Percentiles rank a stretch among this genome's conserved stretches.
Evolutionary conservation across 805 yeast species (phyloP).

Genomic region (Suhomyces pyralidae): DNA sequence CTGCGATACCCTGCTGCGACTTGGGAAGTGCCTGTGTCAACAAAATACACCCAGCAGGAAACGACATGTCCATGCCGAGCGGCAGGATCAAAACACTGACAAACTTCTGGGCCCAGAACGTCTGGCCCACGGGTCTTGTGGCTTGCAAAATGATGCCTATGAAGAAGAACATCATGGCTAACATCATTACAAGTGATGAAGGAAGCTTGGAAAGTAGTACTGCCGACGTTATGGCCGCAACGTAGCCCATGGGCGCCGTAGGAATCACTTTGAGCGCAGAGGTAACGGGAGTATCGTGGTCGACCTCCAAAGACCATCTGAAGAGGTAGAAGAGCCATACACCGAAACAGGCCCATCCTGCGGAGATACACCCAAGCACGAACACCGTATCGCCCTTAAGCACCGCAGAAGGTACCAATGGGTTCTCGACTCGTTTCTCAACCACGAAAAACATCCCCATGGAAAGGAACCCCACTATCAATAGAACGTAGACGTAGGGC

Average conservation of each 20-base stretch:
- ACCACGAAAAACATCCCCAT: constrained; percentile 10
- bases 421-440: constrained; percentile 10
- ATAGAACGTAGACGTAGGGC: constrained; percentile 16
- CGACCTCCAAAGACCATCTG: constrained; percentile 13
- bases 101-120: constrained; percentile 17
- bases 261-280: constrained; percentile 21
- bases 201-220: constrained; percentile 8
- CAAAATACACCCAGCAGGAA: constrained; percentile 16
- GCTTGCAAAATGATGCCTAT: constrained; percentile 13
- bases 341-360: constrained; percentile 20
- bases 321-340: constrained; percentile 15
- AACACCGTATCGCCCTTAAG: constrained; percentile 15
- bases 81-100: constrained; percentile 11
- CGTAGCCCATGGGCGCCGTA: constrained; percentile 9
- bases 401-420: constrained; percentile 12
- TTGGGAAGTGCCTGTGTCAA: constrained; percentile 11
- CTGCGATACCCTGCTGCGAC: constrained; percentile 17
- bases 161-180: constrained; percentile 12
- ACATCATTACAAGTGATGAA: constrained; percentile 11
- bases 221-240: constrained; percentile 12
- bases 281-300: constrained; percentile 8
- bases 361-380: constrained; percentile 16
- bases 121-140: constrained; percentile 17
- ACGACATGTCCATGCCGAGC: constrained; percentile 19
- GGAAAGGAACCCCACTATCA: constrained; percentile 14